A percentile compares a stretch with the other conserved stretches of the same genome.
phyloP scores from a whole-genome alignment of 192 early-diverging fungal species.

The Coemansia sp. region DNA sequence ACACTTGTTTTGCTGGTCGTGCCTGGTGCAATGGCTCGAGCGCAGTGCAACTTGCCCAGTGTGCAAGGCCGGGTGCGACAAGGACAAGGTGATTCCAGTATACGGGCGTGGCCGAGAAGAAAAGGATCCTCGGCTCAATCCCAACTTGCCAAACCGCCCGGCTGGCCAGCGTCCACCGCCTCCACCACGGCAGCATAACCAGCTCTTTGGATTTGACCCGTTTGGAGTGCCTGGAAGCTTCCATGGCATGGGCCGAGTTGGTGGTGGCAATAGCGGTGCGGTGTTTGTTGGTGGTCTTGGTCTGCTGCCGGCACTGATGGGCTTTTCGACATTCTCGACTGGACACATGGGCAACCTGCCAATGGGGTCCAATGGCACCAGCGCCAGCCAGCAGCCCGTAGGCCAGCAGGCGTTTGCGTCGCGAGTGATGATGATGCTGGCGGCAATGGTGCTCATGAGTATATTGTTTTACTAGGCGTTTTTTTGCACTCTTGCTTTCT shows the following conservation, averaged over 20 bases:
- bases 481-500: background rate
- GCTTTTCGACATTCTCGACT: constrained; percentile 42
- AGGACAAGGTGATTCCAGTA: constrained; percentile 80
- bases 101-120: constrained; percentile 77
- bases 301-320: constrained; percentile 69
- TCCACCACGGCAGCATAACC: constrained; percentile 58
- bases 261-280: constrained; percentile 30
- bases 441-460: constrained; percentile 70
- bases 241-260: constrained; percentile 45
- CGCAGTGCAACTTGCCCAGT: constrained; percentile 77
- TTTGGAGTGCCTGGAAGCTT: constrained; percentile 59
- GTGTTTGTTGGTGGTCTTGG: constrained; percentile 68
- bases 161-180: constrained; percentile 74
- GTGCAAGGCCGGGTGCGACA: constrained; percentile 80
- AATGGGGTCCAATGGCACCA: constrained; percentile 1
- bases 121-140: constrained; percentile 60
- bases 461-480: constrained; percentile 66
- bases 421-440: constrained; percentile 78
- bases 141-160: constrained; percentile 67
- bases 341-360: constrained; percentile 9
- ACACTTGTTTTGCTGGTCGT: constrained; percentile 77
- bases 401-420: constrained; percentile 77
- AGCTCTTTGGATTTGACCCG: constrained; percentile 57
- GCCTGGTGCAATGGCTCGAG: constrained; percentile 73
- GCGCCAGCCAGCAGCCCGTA: constrained; percentile 25